phyloP scores from a whole-genome alignment of 2,329 filamentous ascomycete species.

The Trichophyton benhamiae region DNA sequence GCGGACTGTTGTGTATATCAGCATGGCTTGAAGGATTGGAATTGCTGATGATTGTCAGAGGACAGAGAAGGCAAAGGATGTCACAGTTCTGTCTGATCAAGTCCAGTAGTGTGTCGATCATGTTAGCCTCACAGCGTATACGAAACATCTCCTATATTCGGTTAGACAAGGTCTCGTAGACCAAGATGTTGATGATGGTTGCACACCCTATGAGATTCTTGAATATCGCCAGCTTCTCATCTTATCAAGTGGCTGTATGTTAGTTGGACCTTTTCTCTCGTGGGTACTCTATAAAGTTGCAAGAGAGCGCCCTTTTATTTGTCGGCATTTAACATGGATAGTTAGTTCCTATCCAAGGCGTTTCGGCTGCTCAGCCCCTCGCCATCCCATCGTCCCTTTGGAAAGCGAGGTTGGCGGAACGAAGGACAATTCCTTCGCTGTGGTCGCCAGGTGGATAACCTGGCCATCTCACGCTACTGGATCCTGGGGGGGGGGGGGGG shows the following conservation, averaged over 20 bases:
- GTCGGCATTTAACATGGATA: background rate
- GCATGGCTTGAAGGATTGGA: background rate
- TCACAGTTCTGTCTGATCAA: background rate
- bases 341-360: background rate
- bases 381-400: background rate
- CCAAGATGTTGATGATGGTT: background rate
- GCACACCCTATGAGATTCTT: background rate
- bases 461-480: background rate
- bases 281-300: background rate
- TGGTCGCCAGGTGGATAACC: background rate
- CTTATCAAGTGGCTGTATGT: too few species aligned
- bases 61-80: background rate
- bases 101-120: background rate
- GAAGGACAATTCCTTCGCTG: too few species aligned
- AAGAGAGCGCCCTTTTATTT: background rate
- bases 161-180: background rate
- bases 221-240: background rate
- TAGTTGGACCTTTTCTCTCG: too few species aligned
- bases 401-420: too few species aligned
- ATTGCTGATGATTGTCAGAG: too few species aligned
- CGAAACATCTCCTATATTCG: background rate
- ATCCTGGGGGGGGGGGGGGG: background rate
- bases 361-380: background rate
- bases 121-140: background rate
- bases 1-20: background rate